Base-by-base conservation (phyloP, 306 rosid species). In the Astragalus membranaceus region DNA sequence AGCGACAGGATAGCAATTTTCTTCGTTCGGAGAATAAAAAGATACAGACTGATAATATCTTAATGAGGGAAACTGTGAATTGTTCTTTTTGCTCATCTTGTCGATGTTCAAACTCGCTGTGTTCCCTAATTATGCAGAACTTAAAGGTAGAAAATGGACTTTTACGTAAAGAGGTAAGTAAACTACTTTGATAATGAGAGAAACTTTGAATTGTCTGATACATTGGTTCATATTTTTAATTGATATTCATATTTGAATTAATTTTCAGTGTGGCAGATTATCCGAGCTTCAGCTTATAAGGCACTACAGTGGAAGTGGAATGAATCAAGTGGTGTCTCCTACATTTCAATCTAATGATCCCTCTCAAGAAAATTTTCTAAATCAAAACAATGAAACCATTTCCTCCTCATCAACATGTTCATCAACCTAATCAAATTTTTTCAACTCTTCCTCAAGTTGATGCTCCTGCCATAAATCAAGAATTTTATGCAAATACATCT, bases 1-100 rank as follows among this genome's bases (percentile, higher is more conserved):
- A 81, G 68, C 79, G 88, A 74, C 69, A 71, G 20, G 75, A 82
- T 42, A 86, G 71, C 64, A 14, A 70, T 13, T 5, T 49, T 32
- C 89, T 91, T 74, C 79, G 88, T 1, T 8, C 58, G 0, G 87
- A 88, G 43, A 86, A 91, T 46, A 84, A 84, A 55, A 86, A 26
- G 55, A 78, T 88, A 14, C 72, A 16, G 14, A 70, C 79, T 23
- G 89, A 88, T 64, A 88, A 85, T 64, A 10, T 37, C 9, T 79
- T 79, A 2, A 76, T 86, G 17, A 75, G 46, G 60, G 89, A 85
- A 44, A 70, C 86, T 6, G 65, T 88, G 39, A 76, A 75, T 69
- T 78, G 50, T 61, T 23, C 75, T 5, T 14, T 52, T 26, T 91
- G 97, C 75, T 73, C 69, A 14, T 23, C 82, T 16, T 88, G 92